These are phyloP conservation scores for Saccharum spontaneum DNA, from an alignment of 176 grass and related monocot genomes.

Conservation along the genomic window DNA sequence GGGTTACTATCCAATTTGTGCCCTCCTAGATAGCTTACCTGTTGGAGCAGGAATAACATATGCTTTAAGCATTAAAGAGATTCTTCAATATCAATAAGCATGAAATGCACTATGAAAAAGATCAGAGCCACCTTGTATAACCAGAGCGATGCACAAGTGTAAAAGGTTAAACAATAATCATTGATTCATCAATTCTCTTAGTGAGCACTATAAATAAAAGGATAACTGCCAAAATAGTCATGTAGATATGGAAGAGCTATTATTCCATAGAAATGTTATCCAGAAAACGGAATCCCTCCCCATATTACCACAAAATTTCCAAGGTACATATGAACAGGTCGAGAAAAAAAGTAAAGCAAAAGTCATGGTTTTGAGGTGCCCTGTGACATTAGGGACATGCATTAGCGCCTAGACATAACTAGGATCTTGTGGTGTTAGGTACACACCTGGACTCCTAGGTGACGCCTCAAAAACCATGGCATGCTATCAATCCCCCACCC, in stretches of 20 bases:
- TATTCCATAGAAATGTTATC: slow-evolving; percentile 15
- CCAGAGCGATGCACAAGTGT: not conserved
- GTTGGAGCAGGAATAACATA: not conserved
- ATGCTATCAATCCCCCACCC: not conserved
- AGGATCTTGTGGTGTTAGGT: not conserved
- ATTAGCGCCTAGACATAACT: not conserved
- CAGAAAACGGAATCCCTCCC: not conserved
- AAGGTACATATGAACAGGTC: not conserved
- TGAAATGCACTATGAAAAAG: not conserved
- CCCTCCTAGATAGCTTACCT: not conserved
- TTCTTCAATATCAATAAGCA: slow-evolving; percentile 24
- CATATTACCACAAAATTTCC: not conserved
- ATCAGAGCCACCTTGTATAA: not conserved
- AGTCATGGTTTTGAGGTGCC: not conserved
- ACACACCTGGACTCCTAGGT: not conserved
- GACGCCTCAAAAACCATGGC: not conserved
- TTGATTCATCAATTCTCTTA: not conserved
- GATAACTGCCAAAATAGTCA: not conserved
- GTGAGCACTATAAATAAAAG: not conserved
- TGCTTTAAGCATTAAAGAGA: slow-evolving; percentile 6
- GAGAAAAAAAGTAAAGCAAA: not conserved
- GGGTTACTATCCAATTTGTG: not conserved
- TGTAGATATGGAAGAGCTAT: slow-evolving; percentile 10
- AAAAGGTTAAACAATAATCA: not conserved
- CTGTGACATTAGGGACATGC: not conserved